These are phyloP conservation scores for Amauroascus niger DNA, from an alignment of 2,329 filamentous ascomycete genomes.

Conservation along the genomic window DNA sequence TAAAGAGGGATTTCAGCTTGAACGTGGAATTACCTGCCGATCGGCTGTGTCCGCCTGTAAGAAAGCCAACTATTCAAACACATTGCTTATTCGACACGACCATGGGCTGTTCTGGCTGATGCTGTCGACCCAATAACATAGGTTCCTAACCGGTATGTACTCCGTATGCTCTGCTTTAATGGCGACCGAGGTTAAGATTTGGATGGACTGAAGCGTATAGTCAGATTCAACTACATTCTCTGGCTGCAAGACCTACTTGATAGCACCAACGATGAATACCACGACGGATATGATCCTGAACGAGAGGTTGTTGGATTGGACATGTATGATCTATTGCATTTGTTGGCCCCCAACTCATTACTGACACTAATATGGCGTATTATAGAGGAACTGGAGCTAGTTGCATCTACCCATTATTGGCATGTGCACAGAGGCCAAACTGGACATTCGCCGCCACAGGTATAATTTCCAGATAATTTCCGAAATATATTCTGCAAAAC, in stretches of 20 bases:
- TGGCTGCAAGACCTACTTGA: conserved; percentile 81
- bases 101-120: background rate
- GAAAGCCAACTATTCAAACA: conserved; percentile 16
- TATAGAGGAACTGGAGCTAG: conserved; percentile 75
- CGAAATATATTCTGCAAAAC: background rate
- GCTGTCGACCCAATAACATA: conserved; percentile 15
- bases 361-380: background rate
- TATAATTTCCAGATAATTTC: conserved; percentile 22
- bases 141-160: conserved; percentile 41
- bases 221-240: conserved; percentile 76
- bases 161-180: too few species aligned
- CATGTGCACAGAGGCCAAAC: conserved; percentile 53
- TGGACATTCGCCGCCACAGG: conserved; percentile 67
- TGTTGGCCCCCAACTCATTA: background rate
- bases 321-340: conserved; percentile 42
- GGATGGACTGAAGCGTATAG: conserved; percentile 2
- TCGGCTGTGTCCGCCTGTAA: conserved; percentile 75
- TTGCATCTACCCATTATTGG: conserved; percentile 81
- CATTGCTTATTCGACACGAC: background rate
- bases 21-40: conserved; percentile 61
- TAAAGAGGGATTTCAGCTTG: conserved; percentile 66
- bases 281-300: conserved; percentile 44
- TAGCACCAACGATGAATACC: conserved; percentile 45
- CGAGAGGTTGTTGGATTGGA: conserved; percentile 62
- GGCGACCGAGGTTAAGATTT: too few species aligned